A percentile compares a stretch with the other conserved stretches of the same genome.
Evolutionary conservation across 2,329 filamentous ascomycete genomes (phyloP).

Genomic region (Trichophyton simii): DNA sequence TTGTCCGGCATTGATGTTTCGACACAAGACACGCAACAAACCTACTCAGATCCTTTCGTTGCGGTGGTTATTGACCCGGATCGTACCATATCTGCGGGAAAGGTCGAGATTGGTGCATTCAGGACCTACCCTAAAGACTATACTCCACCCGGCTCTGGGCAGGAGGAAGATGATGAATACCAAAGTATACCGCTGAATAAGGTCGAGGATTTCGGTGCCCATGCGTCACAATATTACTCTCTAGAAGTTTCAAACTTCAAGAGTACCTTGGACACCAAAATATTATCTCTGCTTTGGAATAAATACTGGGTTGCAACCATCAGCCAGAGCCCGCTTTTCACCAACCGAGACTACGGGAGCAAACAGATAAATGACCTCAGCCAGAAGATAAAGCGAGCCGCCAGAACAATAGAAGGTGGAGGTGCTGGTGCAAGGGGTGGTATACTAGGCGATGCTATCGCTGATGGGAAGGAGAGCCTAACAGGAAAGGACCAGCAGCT

Average conservation of each 20-base stretch:
- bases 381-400: constrained; percentile 62
- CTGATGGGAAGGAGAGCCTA: constrained; percentile 2
- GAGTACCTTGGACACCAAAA: constrained; percentile 72
- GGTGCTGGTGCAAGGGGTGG: constrained; percentile 7
- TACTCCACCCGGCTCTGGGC: constrained; percentile 38
- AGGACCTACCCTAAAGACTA: constrained; percentile 73
- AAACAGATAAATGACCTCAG: constrained; percentile 85
- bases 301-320: constrained; percentile 85
- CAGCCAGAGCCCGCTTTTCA: constrained; percentile 77
- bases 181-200: constrained; percentile 76
- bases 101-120: constrained; percentile 96
- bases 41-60: constrained; percentile 77
- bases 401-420: constrained; percentile 27
- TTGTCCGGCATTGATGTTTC: constrained; percentile 88
- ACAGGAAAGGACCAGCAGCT: constrained; percentile 33
- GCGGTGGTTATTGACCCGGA: constrained; percentile 95
- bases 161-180: constrained; percentile 32
- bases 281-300: constrained; percentile 88
- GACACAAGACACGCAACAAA: constrained; percentile 77
- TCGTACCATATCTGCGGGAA: constrained; percentile 83
- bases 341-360: constrained; percentile 83
- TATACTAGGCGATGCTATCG: constrained; percentile 14
- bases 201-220: constrained; percentile 88
- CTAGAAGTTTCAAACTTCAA: constrained; percentile 92
- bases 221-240: constrained; percentile 79